A percentile compares a stretch with the other conserved stretches of the same genome.
These are phyloP conservation scores for Quercus tomentella DNA, from an alignment of 331 rosid species.

Conservation along the genomic window DNA sequence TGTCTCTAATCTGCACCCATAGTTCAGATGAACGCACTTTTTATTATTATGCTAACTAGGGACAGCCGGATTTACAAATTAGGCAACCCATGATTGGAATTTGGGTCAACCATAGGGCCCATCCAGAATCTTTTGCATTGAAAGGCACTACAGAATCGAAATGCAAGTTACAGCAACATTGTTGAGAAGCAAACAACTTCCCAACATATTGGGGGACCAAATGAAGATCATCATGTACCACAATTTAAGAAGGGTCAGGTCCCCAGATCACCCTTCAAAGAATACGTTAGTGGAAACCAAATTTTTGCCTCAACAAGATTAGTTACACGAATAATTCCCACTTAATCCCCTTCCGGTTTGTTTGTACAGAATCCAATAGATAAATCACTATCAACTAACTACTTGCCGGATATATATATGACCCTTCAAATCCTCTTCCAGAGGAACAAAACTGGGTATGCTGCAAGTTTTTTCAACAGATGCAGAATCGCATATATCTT, in stretches of 20 bases:
- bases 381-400: conserved; percentile 22
- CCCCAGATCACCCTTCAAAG: conserved; percentile 22
- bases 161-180: not conserved
- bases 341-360: conserved; percentile 15
- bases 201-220: not conserved
- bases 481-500: conserved; percentile 18
- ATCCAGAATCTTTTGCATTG: not conserved
- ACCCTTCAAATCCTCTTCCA: conserved; percentile 31
- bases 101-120: not conserved
- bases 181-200: not conserved
- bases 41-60: too few relatives aligned
- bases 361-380: conserved; percentile 49
- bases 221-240: conserved; percentile 8
- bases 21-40: too few relatives aligned
- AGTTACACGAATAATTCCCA: conserved; percentile 34
- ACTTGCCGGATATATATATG: conserved; percentile 24
- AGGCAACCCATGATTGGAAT: not conserved
- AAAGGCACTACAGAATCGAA: not conserved
- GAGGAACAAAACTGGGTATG: conserved; percentile 57
- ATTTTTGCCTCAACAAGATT: conserved; percentile 9
- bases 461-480: conserved; percentile 27
- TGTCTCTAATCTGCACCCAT: too few relatives aligned
- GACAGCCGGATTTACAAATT: not conserved
- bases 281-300: conserved; percentile 24
- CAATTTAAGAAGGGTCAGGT: not conserved